Base-by-base conservation (phyloP, 208 protist genomes). In the Crithidia expoeki region DNA sequence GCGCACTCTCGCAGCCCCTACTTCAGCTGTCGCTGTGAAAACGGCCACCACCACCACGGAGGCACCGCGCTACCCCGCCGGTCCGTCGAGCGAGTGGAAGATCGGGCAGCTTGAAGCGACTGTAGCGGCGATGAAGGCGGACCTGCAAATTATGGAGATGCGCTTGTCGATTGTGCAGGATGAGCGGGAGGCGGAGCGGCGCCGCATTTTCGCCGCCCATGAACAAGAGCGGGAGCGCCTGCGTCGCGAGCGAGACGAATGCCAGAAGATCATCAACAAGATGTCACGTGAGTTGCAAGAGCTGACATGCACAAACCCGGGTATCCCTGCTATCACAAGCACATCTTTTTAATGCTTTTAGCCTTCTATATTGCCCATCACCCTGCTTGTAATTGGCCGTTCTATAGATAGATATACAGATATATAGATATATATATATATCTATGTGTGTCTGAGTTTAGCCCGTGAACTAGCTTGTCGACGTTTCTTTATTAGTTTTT, bases 241-340 rank as follows among this genome's bases (percentile, higher is more conserved):
- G 53, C 69, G 68, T 4, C 32, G 62, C 11, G 87, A 93, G 63
- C 58, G 78, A 10, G 75, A 90, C n/a, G 79, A 90, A 68, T 90
- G 81, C 57, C 81, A 83, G 55, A 25, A 33, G 12, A 78, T 85
- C 21, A 69, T 93, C 10, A 68, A 88, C 52, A 74, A 64, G 23
- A 89, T 91, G 83, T 76, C 78, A 12, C 76, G 57, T 32, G 86
- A 88, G 60, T 50, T 91, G 21, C 64, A 86, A 63, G 32, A 33
- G 42, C 57, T 88, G 63, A 72, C 83, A 1, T 40, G 58, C 42
- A 69, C 72, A 27, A 42, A 60, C 30, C 59, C 65, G 14, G 55
- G 73, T 6, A 67, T 56, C 4, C 68, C 52, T 4, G 72, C 68
- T 9, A 70, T 69, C 63, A 44, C 56, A 7, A 76, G 47, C 44